Evolutionary conservation across 768 basidiomycete genomes (phyloP).

Genomic region (Chalciporus pseudorubinellus): DNA sequence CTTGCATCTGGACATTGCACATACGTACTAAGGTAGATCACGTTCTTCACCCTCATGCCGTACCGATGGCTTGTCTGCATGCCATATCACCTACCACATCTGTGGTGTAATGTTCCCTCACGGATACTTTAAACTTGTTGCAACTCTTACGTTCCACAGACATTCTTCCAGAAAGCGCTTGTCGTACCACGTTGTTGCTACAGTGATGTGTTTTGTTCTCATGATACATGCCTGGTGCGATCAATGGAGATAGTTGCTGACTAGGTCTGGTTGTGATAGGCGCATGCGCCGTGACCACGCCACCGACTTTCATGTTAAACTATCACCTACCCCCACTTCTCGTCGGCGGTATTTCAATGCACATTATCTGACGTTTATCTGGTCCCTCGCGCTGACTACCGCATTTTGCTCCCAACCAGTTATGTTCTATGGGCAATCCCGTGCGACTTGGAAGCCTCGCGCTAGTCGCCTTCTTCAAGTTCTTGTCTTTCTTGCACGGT

Average conservation of each 20-base stretch:
- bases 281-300: background rate
- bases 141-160: conserved; percentile 8
- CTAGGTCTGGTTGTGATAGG: too few species aligned
- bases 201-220: conserved; percentile 1
- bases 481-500: background rate
- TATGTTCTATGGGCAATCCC: background rate
- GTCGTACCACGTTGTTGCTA: conserved; percentile 3
- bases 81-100: conserved; percentile 8
- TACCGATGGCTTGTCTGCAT: conserved; percentile 17
- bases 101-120: conserved; percentile 25
- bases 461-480: background rate
- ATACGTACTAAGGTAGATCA: conserved; percentile 30
- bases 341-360: too few species aligned
- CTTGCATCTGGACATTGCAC: conserved; percentile 28
- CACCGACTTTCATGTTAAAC: too few species aligned
- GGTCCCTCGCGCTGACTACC: too few species aligned
- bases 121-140: conserved; percentile 1
- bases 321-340: too few species aligned
- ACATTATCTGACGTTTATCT: too few species aligned
- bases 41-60: conserved; percentile 19
- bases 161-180: background rate
- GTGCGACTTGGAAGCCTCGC: too few species aligned
- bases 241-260: too few species aligned
- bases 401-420: background rate
- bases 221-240: conserved; percentile 4